These are phyloP conservation scores for Pezicula radicicola DNA, from an alignment of 2,329 filamentous ascomycete species.

Conservation along the genomic window DNA sequence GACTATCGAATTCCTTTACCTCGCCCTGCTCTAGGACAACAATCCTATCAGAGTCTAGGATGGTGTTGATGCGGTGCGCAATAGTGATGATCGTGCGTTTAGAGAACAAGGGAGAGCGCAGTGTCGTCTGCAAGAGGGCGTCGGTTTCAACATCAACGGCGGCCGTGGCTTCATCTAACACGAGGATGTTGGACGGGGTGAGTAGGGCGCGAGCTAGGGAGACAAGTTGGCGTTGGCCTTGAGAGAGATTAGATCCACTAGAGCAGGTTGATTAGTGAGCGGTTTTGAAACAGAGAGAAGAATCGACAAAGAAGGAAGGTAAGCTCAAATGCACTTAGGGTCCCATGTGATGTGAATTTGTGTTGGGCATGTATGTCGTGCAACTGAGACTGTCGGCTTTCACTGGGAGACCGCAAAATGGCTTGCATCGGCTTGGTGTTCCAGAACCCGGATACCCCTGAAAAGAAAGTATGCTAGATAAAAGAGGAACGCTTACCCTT, in stretches of 20 bases:
- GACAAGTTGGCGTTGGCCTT: conserved; percentile 91
- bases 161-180: conserved; percentile 94
- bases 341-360: conserved; percentile 1
- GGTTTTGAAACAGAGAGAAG: neutral
- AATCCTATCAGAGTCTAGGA: conserved; percentile 83
- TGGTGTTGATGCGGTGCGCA: conserved; percentile 97
- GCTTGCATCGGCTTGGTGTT: neutral
- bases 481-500: conserved; percentile 67
- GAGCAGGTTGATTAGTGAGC: neutral
- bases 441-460: neutral
- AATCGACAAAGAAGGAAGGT: neutral
- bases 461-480: conserved; percentile 3
- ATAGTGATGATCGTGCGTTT: conserved; percentile 98
- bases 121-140: conserved; percentile 61
- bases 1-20: conserved; percentile 91
- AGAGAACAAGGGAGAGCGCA: conserved; percentile 67
- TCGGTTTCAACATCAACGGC: conserved; percentile 67
- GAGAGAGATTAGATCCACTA: conserved; percentile 86
- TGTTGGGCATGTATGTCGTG: neutral
- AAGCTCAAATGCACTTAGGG: neutral
- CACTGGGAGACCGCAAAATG: neutral
- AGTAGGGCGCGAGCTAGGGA: conserved; percentile 91
- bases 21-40: conserved; percentile 88
- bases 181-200: conserved; percentile 93
- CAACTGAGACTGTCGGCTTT: neutral